Percentiles rank a stretch among this genome's conserved stretches.
Evolutionary conservation across 805 yeast species (phyloP).

Genomic region (Candida pini): DNA sequence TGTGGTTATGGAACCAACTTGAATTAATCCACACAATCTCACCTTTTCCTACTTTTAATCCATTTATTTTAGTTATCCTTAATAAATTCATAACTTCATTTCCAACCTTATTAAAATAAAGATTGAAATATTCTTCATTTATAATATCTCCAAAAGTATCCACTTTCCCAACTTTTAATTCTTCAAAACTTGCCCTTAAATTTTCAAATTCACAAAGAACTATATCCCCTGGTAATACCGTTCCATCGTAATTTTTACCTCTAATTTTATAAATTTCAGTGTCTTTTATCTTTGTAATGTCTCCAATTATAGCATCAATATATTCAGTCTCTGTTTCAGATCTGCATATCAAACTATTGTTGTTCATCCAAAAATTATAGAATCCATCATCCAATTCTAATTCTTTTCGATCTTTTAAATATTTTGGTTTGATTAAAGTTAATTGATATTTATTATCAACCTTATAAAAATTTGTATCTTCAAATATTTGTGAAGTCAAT

Average conservation of each 20-base stretch:
- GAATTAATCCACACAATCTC: conserved; percentile 21
- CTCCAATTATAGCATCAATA: conserved; percentile 13
- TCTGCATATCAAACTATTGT: not conserved
- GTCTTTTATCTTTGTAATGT: conserved; percentile 4
- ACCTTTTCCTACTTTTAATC: conserved; percentile 9
- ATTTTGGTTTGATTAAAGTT: conserved; percentile 38
- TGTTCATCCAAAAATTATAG: conserved; percentile 26
- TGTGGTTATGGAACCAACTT: conserved; percentile 5
- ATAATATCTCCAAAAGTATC: conserved; percentile 35
- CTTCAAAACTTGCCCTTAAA: conserved; percentile 42
- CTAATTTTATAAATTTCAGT: conserved; percentile 7
- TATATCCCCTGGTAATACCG: conserved; percentile 25
- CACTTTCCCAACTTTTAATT: conserved; percentile 31
- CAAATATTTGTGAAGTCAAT: conserved; percentile 36
- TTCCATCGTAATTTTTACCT: conserved; percentile 1
- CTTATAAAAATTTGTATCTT: conserved; percentile 35
- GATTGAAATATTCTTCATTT: conserved; percentile 16
- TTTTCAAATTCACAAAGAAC: conserved; percentile 39
- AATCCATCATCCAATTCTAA: conserved; percentile 28
- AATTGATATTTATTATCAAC: conserved; percentile 36
- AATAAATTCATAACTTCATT: conserved; percentile 6
- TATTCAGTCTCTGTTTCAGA: conserved; percentile 6
- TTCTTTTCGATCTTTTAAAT: conserved; percentile 22
- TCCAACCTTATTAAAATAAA: not conserved
- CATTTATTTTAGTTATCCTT: conserved; percentile 23